phyloP scores from a whole-genome alignment of 768 basidiomycete genomes.

The Lactarius akahatsu region DNA sequence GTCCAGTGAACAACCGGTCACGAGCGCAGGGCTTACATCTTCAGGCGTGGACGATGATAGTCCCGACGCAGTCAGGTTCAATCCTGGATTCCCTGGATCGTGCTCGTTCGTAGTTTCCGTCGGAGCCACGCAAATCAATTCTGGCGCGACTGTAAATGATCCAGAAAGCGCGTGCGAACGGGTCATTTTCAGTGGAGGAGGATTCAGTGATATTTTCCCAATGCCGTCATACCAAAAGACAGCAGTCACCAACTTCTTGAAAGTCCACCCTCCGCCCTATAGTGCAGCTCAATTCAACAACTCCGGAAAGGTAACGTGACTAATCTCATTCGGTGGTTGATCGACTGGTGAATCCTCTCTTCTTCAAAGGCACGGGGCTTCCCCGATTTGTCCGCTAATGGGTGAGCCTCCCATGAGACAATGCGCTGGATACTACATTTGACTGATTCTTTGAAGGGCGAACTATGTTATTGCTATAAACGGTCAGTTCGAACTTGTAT shows the following conservation, averaged over 20 bases:
- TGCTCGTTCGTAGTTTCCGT: slow-evolving; percentile 45
- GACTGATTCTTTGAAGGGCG: slow-evolving; percentile 26
- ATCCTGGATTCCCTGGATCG: slow-evolving; percentile 43
- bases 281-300: slow-evolving; percentile 37
- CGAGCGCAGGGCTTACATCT: neutral
- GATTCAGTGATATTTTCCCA: slow-evolving; percentile 43
- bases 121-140: slow-evolving; percentile 41
- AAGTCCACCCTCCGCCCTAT: slow-evolving; percentile 38
- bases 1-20: neutral
- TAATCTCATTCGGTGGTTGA: neutral
- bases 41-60: slow-evolving; percentile 33
- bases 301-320: slow-evolving; percentile 33
- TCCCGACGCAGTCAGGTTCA: slow-evolving; percentile 37
- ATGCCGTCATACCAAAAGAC: slow-evolving; percentile 39
- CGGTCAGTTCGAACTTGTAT: slow-evolving; percentile 36
- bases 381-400: slow-evolving; percentile 39
- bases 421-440: neutral
- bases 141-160: slow-evolving; percentile 36
- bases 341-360: neutral
- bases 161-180: slow-evolving; percentile 41
- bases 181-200: slow-evolving; percentile 42
- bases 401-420: slow-evolving; percentile 27
- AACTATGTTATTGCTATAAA: slow-evolving; percentile 37
- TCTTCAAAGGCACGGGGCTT: slow-evolving; percentile 32
- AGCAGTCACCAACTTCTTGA: slow-evolving; percentile 36